These are phyloP conservation scores for Neophaeococcomyces aloes DNA, from an alignment of 2,329 filamentous ascomycete species.

Conservation along the genomic window DNA sequence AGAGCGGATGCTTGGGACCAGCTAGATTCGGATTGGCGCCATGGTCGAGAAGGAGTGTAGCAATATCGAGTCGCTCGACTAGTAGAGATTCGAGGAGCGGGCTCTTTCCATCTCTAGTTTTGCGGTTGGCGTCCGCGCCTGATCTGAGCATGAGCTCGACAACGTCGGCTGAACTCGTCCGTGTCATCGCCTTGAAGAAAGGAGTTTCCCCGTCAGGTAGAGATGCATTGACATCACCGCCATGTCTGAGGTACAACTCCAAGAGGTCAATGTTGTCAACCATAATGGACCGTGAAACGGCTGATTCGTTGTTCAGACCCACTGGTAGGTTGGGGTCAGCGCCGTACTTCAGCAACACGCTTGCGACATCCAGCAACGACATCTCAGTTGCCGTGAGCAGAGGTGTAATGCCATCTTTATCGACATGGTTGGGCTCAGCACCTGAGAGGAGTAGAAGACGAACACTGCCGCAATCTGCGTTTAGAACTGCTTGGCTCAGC, in stretches of 20 bases:
- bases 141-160: constrained; percentile 52
- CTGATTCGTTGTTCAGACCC: constrained; percentile 44
- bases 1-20: constrained; percentile 58
- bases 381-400: constrained; percentile 43
- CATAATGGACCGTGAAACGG: constrained; percentile 42
- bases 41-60: constrained; percentile 45
- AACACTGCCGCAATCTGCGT: constrained; percentile 44
- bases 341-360: constrained; percentile 54
- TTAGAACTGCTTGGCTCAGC: constrained; percentile 44
- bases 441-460: constrained; percentile 48
- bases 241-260: constrained; percentile 51
- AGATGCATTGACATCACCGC: constrained; percentile 46
- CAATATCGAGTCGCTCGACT: constrained; percentile 46
- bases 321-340: constrained; percentile 46
- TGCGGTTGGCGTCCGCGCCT: constrained; percentile 47
- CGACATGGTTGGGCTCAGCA: constrained; percentile 45
- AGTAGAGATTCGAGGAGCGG: constrained; percentile 53
- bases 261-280: constrained; percentile 47
- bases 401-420: constrained; percentile 42
- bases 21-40: constrained; percentile 58
- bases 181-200: constrained; percentile 51
- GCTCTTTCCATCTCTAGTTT: constrained; percentile 53
- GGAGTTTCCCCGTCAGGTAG: constrained; percentile 50
- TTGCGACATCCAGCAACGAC: constrained; percentile 47
- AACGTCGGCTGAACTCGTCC: constrained; percentile 44